Conservation (phyloP, 2,329 filamentous ascomycete genomes). For the Fusarium veterinarium region DNA sequence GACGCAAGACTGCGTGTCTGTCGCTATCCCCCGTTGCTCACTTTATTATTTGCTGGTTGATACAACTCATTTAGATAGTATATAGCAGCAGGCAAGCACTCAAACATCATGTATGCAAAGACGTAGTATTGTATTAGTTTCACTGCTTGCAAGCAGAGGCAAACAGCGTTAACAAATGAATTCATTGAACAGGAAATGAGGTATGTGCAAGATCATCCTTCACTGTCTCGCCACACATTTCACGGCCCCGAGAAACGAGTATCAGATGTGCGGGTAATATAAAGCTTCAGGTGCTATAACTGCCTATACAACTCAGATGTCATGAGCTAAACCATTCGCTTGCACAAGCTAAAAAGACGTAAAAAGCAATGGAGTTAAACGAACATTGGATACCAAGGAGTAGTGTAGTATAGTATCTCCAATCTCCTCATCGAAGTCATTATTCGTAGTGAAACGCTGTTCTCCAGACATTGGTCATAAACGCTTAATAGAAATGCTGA, state of each 20-base stretch:
- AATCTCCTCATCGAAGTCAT: background rate
- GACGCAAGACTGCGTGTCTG: background rate
- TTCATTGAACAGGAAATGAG: conserved; percentile 1
- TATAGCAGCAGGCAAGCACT: conserved; percentile 22
- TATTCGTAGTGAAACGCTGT: conserved; percentile 29
- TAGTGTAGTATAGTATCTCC: background rate
- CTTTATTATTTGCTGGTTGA: background rate
- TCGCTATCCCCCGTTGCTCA: background rate
- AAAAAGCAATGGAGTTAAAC: conserved; percentile 1
- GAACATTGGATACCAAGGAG: background rate
- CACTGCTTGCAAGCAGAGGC: background rate
- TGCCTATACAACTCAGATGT: background rate
- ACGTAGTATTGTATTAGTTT: conserved; percentile 18
- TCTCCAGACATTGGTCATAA: conserved; percentile 21
- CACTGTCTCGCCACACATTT: background rate
- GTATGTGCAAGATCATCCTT: background rate
- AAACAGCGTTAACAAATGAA: background rate
- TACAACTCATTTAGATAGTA: conserved; percentile 13
- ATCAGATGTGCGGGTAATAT: background rate
- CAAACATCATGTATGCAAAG: conserved; percentile 23
- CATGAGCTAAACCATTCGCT: background rate
- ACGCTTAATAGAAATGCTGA: conserved; percentile 3
- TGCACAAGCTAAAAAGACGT: conserved; percentile 1
- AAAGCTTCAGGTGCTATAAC: background rate
- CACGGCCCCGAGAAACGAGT: background rate